phyloP scores from a whole-genome alignment of 2,329 filamentous ascomycete species.

The Venturia effusa region DNA sequence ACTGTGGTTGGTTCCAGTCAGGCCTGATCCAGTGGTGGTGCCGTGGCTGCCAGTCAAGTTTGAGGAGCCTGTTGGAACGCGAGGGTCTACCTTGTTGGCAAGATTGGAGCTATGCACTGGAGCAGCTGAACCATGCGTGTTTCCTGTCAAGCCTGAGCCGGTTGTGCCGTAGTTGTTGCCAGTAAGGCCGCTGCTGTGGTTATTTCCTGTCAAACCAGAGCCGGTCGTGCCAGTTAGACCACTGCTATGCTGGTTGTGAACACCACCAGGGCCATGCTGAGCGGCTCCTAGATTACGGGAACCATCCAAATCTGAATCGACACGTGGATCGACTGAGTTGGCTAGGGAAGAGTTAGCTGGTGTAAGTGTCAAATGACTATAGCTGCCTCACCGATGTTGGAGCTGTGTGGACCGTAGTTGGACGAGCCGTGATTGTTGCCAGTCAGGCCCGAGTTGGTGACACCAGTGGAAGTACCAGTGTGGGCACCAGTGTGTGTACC shows the following conservation, averaged over 20 bases:
- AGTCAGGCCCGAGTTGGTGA: neutral
- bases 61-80: no score
- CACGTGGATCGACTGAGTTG: slow-evolving; percentile 12
- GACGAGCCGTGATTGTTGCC: neutral
- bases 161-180: slow-evolving; percentile 11
- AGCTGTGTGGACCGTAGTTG: slow-evolving; percentile 3
- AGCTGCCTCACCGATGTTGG: neutral
- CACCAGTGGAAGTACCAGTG: slow-evolving; percentile 1
- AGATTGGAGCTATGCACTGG: no score
- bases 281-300: slow-evolving; percentile 2
- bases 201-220: no score
- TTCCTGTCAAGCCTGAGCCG: no score
- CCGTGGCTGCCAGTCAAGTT: slow-evolving; percentile 15
- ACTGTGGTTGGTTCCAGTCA: slow-evolving; percentile 18
- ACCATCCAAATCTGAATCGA: slow-evolving; percentile 13
- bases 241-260: neutral
- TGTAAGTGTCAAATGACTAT: no score
- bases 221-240: slow-evolving; percentile 13
- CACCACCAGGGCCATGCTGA: slow-evolving; percentile 4
- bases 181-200: slow-evolving; percentile 3
- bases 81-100: no score
- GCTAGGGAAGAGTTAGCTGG: neutral
- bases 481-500: neutral
- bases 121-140: no score
- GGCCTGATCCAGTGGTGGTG: slow-evolving; percentile 11